These are phyloP conservation scores for Mycena albidolilacea DNA, from an alignment of 768 basidiomycete species.

Conservation along the genomic window DNA sequence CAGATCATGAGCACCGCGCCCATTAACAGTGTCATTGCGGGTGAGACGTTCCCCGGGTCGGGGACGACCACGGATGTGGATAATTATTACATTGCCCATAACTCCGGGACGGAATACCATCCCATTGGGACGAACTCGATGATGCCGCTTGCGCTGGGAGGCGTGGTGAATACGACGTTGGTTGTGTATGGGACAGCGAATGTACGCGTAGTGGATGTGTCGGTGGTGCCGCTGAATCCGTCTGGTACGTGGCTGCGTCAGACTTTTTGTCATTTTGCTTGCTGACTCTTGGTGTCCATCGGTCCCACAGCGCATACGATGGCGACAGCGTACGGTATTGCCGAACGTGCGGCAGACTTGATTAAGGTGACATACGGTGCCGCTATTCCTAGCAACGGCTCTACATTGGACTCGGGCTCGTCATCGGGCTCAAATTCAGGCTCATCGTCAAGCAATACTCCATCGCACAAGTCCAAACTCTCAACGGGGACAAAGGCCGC, in stretches of 20 bases:
- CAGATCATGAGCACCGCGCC: conserved; percentile 33
- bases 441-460: background rate
- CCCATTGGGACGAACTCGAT: conserved; percentile 36
- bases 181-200: conserved; percentile 61
- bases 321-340: conserved; percentile 42
- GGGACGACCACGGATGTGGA: conserved; percentile 19
- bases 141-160: conserved; percentile 32
- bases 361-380: conserved; percentile 35
- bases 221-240: conserved; percentile 36
- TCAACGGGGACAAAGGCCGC: conserved; percentile 33
- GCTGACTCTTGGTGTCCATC: background rate
- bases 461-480: conserved; percentile 8
- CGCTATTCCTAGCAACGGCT: background rate
- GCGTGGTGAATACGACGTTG: conserved; percentile 60
- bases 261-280: background rate
- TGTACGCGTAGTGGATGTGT: conserved; percentile 55
- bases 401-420: conserved; percentile 9
- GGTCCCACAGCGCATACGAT: conserved; percentile 34
- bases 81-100: conserved; percentile 31
- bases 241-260: conserved; percentile 21
- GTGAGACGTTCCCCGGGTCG: conserved; percentile 33
- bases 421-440: conserved; percentile 1
- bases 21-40: conserved; percentile 5
- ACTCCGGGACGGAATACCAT: conserved; percentile 32
- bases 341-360: conserved; percentile 41